These are phyloP conservation scores for Saksenaea oblongispora DNA, from an alignment of 371 early-diverging fungal species.

Conservation along the genomic window DNA sequence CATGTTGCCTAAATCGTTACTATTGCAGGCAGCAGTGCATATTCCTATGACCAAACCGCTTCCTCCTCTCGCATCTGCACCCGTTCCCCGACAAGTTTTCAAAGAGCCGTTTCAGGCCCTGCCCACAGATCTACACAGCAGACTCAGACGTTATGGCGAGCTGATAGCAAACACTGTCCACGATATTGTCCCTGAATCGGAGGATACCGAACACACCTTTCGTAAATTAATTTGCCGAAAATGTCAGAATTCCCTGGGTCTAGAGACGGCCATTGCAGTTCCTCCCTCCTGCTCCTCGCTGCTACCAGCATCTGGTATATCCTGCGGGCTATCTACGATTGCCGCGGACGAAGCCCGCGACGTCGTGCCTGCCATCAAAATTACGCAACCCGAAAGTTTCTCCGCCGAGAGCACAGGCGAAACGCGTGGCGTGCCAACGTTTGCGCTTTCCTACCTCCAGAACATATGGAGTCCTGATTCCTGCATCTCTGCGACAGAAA, in stretches of 20 bases:
- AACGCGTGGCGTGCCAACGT: not conserved
- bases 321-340: not conserved
- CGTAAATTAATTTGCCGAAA: not conserved
- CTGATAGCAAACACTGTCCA: not conserved
- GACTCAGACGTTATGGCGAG: not conserved
- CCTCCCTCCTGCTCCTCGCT: not conserved
- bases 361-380: not conserved
- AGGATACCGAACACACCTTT: not conserved
- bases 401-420: not conserved
- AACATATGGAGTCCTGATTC: conserved; percentile 1
- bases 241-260: not conserved
- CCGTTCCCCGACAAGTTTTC: not conserved
- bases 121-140: not conserved
- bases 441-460: not conserved
- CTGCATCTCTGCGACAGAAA: not conserved
- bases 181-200: not conserved
- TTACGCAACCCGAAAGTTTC: not conserved
- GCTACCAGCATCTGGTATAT: not conserved
- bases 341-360: not conserved
- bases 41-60: conserved; percentile 38
- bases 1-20: conserved; percentile 39
- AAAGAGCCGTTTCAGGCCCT: not conserved
- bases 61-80: conserved; percentile 11
- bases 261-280: not conserved
- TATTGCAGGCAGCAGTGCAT: conserved; percentile 37